A percentile compares a stretch with the other conserved stretches of the same genome.
phyloP scores from a whole-genome alignment of 306 rosid genomes.

The Casuarina cunninghamiana region DNA sequence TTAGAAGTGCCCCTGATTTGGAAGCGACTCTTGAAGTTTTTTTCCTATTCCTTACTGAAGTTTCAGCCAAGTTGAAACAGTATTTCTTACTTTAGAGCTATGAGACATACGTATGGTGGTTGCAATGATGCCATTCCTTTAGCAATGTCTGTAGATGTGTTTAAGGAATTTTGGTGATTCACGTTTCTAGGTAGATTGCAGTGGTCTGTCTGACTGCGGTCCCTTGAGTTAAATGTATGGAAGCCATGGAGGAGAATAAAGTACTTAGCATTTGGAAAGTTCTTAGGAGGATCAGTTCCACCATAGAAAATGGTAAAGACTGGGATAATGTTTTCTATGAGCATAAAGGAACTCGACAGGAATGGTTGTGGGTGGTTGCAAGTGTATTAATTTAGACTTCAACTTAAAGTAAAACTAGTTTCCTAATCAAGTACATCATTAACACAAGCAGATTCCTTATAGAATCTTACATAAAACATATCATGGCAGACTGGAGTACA shows the following conservation, averaged over 20 bases:
- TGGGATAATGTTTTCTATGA: background rate
- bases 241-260: constrained; percentile 4
- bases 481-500: constrained; percentile 35
- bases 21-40: background rate
- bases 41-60: background rate
- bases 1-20: background rate
- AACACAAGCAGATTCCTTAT: constrained; percentile 33
- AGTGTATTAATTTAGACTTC: constrained; percentile 10
- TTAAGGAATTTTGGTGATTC: background rate
- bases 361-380: constrained; percentile 22
- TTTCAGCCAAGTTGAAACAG: background rate
- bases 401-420: constrained; percentile 17
- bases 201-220: background rate
- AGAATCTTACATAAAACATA: constrained; percentile 27
- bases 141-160: background rate
- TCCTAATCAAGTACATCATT: constrained; percentile 29
- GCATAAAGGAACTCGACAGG: background rate
- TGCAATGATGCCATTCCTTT: background rate
- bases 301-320: background rate
- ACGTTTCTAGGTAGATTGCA: background rate
- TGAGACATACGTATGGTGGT: background rate
- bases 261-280: constrained; percentile 7
- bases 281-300: constrained; percentile 6
- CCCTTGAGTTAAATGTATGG: background rate
- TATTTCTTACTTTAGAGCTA: background rate